Conservation (phyloP, 768 basidiomycete genomes). For the Suillus clintonianus region DNA sequence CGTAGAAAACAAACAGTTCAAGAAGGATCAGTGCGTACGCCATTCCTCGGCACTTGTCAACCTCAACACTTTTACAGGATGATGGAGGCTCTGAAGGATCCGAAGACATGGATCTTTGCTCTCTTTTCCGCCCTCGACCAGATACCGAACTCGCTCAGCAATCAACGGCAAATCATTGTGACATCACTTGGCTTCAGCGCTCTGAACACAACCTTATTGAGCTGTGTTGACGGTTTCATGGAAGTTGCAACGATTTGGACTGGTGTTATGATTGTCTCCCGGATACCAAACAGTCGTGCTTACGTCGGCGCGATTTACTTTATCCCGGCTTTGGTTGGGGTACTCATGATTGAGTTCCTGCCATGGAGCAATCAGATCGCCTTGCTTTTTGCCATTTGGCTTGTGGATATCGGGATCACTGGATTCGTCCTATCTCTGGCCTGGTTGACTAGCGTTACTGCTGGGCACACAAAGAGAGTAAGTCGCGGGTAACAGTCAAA, state of each 20-base stretch:
- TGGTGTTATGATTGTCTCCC: conserved; percentile 60
- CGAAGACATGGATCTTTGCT: conserved; percentile 79
- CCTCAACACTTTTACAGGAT: conserved; percentile 42
- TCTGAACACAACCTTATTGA: conserved; percentile 69
- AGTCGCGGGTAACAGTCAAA: conserved; percentile 29
- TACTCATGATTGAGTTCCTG: conserved; percentile 61
- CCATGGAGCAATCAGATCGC: conserved; percentile 70
- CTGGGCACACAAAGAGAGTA: conserved; percentile 73
- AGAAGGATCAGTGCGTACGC: conserved; percentile 68
- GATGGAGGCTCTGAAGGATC: conserved; percentile 66
- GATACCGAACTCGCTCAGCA: conserved; percentile 66
- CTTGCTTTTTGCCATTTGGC: conserved; percentile 49
- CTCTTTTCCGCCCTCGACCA: conserved; percentile 63
- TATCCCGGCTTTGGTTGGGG: conserved; percentile 65
- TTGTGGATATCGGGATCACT: conserved; percentile 49
- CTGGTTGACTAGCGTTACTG: conserved; percentile 66
- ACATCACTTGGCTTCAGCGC: conserved; percentile 63
- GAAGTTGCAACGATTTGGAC: conserved; percentile 73
- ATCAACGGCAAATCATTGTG: conserved; percentile 66
- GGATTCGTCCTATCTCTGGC: conserved; percentile 62
- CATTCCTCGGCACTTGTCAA: neutral
- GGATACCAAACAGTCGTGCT: conserved; percentile 58
- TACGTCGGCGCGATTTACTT: conserved; percentile 63
- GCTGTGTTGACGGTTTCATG: conserved; percentile 64
- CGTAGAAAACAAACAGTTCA: conserved; percentile 80